phyloP scores from a whole-genome alignment of 805 yeast species.

The Metschnikowia cerradonensis region DNA sequence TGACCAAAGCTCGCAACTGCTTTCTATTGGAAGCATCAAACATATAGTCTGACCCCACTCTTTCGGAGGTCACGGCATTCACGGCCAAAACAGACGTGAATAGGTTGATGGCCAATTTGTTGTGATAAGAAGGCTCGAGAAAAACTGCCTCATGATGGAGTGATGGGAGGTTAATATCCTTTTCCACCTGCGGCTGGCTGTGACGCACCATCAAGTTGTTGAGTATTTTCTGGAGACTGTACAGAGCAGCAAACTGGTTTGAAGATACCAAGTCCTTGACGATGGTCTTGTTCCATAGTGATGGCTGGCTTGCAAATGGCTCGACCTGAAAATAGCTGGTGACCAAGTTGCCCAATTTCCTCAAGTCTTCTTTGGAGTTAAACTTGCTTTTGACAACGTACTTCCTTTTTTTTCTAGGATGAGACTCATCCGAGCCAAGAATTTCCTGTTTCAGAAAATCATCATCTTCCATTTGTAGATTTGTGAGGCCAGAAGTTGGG shows the following conservation, averaged over 20 bases:
- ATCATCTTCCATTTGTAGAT: conserved; percentile 42
- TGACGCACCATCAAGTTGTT: conserved; percentile 55
- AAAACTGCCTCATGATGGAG: conserved; percentile 56
- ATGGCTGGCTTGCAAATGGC: conserved; percentile 50
- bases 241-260: conserved; percentile 36
- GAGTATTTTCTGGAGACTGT: conserved; percentile 40
- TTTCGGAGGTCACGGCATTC: conserved; percentile 69
- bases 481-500: conserved; percentile 67
- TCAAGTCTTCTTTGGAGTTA: conserved; percentile 50
- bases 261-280: conserved; percentile 45
- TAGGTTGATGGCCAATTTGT: conserved; percentile 56
- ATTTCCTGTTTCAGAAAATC: background rate
- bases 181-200: conserved; percentile 47
- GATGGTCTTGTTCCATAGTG: conserved; percentile 45
- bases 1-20: conserved; percentile 53
- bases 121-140: conserved; percentile 59
- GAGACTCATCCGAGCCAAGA: conserved; percentile 3
- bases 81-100: conserved; percentile 66
- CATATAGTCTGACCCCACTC: conserved; percentile 66
- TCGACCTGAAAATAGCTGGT: conserved; percentile 52
- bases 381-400: conserved; percentile 49
- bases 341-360: conserved; percentile 49
- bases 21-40: conserved; percentile 56
- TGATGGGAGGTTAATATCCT: conserved; percentile 54
- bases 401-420: conserved; percentile 20